Percentiles rank a stretch among this genome's conserved stretches.
Evolutionary conservation across 2,329 filamentous ascomycete species (phyloP).

Genomic region (Chaetomiaceae sp.): DNA sequence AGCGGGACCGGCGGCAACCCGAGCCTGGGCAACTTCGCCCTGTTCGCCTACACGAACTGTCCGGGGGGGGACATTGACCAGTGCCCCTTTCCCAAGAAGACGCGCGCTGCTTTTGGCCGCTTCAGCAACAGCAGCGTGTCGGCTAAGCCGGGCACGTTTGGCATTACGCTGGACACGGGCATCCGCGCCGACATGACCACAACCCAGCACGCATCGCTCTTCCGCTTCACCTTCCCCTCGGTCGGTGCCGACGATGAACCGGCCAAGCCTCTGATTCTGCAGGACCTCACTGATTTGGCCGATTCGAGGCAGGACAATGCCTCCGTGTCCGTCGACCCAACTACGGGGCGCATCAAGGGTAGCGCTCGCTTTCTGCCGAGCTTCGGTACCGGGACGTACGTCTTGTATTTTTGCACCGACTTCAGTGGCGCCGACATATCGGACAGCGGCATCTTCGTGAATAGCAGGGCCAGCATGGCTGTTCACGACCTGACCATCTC

Average conservation of each 20-base stretch:
- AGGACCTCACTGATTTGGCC: constrained; percentile 60
- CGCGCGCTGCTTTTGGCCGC: constrained; percentile 33
- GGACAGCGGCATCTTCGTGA: constrained; percentile 56
- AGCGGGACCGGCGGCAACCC: constrained; percentile 52
- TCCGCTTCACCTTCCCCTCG: constrained; percentile 57
- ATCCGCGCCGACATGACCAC: constrained; percentile 62
- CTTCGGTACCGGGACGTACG: constrained; percentile 57
- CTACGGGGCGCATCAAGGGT: constrained; percentile 57
- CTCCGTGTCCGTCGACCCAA: constrained; percentile 46
- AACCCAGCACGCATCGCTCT: constrained; percentile 59
- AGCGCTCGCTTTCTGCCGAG: constrained; percentile 56
- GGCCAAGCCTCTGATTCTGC: constrained; percentile 54
- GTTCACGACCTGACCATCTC: constrained; percentile 44
- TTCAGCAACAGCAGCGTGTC: constrained; percentile 47
- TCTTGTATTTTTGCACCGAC: constrained; percentile 60
- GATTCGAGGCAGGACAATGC: constrained; percentile 54
- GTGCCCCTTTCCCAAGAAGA: constrained; percentile 52
- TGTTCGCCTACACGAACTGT: constrained; percentile 62
- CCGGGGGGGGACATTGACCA: constrained; percentile 53
- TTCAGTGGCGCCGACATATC: constrained; percentile 53
- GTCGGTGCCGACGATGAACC: constrained; percentile 29
- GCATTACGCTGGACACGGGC: constrained; percentile 51
- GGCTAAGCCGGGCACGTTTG: constrained; percentile 60
- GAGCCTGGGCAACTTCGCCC: constrained; percentile 66
- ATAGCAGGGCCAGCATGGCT: constrained; percentile 46